phyloP scores from a whole-genome alignment of 2,329 filamentous ascomycete species.

The Tolypocladium inflatum region DNA sequence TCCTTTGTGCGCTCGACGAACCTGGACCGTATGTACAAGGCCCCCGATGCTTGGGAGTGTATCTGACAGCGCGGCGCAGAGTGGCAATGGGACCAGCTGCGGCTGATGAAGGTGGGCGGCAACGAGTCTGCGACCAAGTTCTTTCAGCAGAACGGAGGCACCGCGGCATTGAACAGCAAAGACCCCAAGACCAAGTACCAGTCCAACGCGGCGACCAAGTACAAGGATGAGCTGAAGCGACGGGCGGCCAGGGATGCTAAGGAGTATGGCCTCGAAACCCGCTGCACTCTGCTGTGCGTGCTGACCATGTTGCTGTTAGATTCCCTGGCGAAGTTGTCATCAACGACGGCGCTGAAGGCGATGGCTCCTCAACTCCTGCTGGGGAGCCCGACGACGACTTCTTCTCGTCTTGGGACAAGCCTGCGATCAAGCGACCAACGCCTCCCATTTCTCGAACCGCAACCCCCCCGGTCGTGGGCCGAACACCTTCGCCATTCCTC shows the following conservation, averaged over 20 bases:
- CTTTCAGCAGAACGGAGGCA: conserved; percentile 94
- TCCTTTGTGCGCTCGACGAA: conserved; percentile 98
- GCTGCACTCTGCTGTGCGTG: neutral
- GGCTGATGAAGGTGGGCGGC: conserved; percentile 95
- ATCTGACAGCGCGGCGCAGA: conserved; percentile 33
- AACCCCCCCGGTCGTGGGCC: conserved; percentile 72
- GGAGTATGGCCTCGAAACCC: conserved; percentile 51
- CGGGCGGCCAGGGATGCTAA: conserved; percentile 74
- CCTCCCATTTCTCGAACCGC: conserved; percentile 85
- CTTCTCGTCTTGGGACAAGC: conserved; percentile 99
- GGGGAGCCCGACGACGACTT: conserved; percentile 89
- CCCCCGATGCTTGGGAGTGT: neutral
- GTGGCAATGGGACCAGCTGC: conserved; percentile 99
- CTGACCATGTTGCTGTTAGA: conserved; percentile 34
- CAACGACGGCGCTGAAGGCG: conserved; percentile 59
- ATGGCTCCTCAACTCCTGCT: conserved; percentile 66
- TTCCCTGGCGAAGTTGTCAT: conserved; percentile 80
- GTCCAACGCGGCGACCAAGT: conserved; percentile 86
- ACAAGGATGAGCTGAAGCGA: conserved; percentile 92
- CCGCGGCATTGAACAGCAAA: conserved; percentile 89
- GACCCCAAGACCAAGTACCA: conserved; percentile 96
- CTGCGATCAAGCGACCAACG: conserved; percentile 89
- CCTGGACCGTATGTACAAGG: conserved; percentile 71
- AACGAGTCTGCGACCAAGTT: conserved; percentile 98
- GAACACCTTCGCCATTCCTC: conserved; percentile 84